Evolutionary conservation across 345 rosid species (phyloP), one percentile per base, ranked within the genome.

Genomic region (Mangifera indica): DNA sequence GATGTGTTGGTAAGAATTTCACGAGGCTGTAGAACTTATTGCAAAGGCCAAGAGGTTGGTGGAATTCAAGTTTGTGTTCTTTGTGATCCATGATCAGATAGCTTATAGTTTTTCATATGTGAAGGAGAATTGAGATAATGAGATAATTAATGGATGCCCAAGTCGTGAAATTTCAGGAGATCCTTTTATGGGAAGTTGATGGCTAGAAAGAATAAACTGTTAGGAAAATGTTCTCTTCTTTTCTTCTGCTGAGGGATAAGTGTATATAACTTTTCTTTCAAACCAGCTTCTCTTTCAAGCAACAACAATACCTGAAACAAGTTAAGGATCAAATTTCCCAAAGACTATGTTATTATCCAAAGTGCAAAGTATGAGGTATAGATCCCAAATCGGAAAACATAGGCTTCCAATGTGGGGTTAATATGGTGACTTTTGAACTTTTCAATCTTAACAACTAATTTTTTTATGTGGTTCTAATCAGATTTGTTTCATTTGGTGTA

Each of bases 21-120:
- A 34, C 34, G 67, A 84, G 76, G 75, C 79, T 76, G 79, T 78
- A 79, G 45, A 87, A 51, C 77, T 70, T 77, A 25, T 25, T 58
- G 84, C 87, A 85, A n/a, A 82, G 75, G 73, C 70, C 60, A 20
- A 67, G 63, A 56, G 72, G 65, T 69, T 70, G 80, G 78, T 37
- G 3, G 0, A 37, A 37, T 37, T 37, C 42, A 37, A 5, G 9
- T 37, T 67, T 73, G 42, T 54, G 60, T 18, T 75, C 78, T 18
- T 40, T 76, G 10, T 54, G 72, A 73, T 77, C 86, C 89, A 85
- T 87, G 72, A 69, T 7, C 6, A 1, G 25, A 14, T 15, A 9
- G 29, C n/a, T 21, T 55, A 37, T 69, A 34, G 5, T 57, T 40
- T 57, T 55, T 67, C 75, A 59, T 26, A 25, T 68, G 51, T 6